phyloP scores from a whole-genome alignment of 2,329 filamentous ascomycete genomes.

The Exophiala sp. region DNA sequence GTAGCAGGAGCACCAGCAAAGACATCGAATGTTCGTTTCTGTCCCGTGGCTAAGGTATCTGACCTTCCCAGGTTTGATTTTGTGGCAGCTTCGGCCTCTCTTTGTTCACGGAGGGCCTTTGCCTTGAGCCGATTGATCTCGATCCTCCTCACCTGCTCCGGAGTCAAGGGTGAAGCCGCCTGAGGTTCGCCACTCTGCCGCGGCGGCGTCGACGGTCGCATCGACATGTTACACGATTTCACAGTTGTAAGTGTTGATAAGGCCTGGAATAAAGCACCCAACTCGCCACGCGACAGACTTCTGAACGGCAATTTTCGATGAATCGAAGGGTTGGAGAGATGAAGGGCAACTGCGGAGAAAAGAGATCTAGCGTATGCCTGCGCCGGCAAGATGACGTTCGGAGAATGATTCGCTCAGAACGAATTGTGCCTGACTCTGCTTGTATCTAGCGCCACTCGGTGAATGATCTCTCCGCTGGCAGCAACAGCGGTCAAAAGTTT shows the following conservation, averaged over 20 bases:
- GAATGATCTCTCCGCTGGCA: no score
- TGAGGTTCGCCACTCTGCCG: slow-evolving; percentile 32
- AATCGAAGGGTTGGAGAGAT: no score
- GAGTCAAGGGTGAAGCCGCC: slow-evolving; percentile 50
- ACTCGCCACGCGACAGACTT: no score
- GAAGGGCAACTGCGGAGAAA: no score
- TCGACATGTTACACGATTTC: slow-evolving; percentile 22
- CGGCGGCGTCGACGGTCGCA: slow-evolving; percentile 48
- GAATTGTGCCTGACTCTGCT: no score
- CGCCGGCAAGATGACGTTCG: no score
- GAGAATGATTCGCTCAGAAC: no score
- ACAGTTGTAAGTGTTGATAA: not conserved
- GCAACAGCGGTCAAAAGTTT: no score
- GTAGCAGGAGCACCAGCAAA: slow-evolving; percentile 59
- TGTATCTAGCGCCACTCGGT: no score
- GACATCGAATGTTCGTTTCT: slow-evolving; percentile 68
- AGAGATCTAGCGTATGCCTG: no score
- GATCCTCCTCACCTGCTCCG: slow-evolving; percentile 62
- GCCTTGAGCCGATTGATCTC: slow-evolving; percentile 85
- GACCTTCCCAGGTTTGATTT: slow-evolving; percentile 35
- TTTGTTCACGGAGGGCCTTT: slow-evolving; percentile 76
- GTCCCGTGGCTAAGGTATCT: slow-evolving; percentile 55
- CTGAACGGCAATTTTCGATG: no score
- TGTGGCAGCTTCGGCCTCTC: slow-evolving; percentile 56
- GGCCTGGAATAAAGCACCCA: no score